Percentiles rank a stretch among this genome's conserved stretches.
phyloP scores from a whole-genome alignment of 805 yeast species.

The Wickerhamiella nectarea region DNA sequence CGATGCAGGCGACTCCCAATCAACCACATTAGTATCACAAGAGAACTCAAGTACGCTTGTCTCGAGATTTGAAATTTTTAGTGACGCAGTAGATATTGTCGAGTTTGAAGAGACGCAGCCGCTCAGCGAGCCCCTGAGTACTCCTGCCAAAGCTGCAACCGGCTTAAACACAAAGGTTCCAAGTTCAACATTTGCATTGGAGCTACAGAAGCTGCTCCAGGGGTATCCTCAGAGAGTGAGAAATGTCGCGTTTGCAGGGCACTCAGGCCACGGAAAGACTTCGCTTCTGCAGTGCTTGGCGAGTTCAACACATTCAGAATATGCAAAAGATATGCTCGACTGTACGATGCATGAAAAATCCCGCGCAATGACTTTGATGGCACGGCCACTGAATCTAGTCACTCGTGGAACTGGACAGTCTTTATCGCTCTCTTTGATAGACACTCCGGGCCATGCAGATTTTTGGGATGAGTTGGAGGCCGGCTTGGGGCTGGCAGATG shows the following conservation, averaged over 20 bases:
- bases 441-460: constrained; percentile 86
- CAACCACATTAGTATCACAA: too few species aligned
- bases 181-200: not conserved
- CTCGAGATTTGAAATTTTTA: constrained; percentile 33
- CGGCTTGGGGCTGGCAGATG: constrained; percentile 47
- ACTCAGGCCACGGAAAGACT: constrained; percentile 76
- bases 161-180: not conserved
- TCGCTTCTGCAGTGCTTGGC: constrained; percentile 57
- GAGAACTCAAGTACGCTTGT: too few species aligned
- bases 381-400: constrained; percentile 49
- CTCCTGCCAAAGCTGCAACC: constrained; percentile 28
- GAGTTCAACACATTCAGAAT: constrained; percentile 45
- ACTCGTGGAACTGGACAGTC: constrained; percentile 39
- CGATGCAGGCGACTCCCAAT: too few species aligned
- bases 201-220: not conserved
- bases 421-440: constrained; percentile 48
- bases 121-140: constrained; percentile 50
- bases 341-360: constrained; percentile 35
- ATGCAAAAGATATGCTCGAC: not conserved
- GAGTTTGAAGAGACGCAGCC: constrained; percentile 40
- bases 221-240: constrained; percentile 31
- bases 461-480: constrained; percentile 63
- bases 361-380: constrained; percentile 54
- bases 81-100: constrained; percentile 51
- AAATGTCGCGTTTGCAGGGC: constrained; percentile 69